phyloP scores from a whole-genome alignment of 2,329 filamentous ascomycete genomes.

The Fusarium sp. region DNA sequence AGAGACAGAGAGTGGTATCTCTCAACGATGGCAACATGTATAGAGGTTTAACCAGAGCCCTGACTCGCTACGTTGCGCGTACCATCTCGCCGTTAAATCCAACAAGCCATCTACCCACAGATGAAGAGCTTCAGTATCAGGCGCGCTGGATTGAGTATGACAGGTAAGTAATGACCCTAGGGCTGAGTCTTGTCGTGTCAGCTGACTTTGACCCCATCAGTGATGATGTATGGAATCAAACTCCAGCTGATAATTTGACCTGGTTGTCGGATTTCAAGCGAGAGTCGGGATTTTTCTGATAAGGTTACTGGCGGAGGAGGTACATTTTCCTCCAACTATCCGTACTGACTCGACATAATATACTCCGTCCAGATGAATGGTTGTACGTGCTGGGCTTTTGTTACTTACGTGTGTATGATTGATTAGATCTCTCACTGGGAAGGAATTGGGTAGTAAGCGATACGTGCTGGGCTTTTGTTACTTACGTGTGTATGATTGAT shows the following conservation, averaged over 20 bases:
- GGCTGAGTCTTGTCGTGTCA: fast-evolving
- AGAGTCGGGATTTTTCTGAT: constrained; percentile 8
- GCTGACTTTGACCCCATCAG: not conserved
- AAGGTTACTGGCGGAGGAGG: too few species aligned
- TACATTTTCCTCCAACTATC: too few species aligned
- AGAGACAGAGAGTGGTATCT: not conserved
- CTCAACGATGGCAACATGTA: constrained; percentile 29
- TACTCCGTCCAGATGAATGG: too few species aligned
- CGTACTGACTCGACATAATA: too few species aligned
- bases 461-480: too few species aligned
- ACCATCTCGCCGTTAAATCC: constrained; percentile 52
- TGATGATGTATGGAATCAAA: constrained; percentile 27
- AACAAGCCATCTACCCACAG: constrained; percentile 51
- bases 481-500: not conserved
- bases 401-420: not conserved
- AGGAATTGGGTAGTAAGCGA: too few species aligned
- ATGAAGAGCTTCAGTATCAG: constrained; percentile 54
- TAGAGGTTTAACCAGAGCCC: constrained; percentile 30
- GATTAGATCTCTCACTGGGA: not conserved
- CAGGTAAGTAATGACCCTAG: constrained; percentile 30
- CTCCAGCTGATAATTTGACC: constrained; percentile 16
- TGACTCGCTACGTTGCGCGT: constrained; percentile 43
- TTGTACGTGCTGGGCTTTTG: too few species aligned
- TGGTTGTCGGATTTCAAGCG: constrained; percentile 25
- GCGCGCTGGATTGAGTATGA: constrained; percentile 52